Evolutionary conservation across 2,329 filamentous ascomycete species (phyloP).

Genomic region (Teratosphaeria nubilosa): DNA sequence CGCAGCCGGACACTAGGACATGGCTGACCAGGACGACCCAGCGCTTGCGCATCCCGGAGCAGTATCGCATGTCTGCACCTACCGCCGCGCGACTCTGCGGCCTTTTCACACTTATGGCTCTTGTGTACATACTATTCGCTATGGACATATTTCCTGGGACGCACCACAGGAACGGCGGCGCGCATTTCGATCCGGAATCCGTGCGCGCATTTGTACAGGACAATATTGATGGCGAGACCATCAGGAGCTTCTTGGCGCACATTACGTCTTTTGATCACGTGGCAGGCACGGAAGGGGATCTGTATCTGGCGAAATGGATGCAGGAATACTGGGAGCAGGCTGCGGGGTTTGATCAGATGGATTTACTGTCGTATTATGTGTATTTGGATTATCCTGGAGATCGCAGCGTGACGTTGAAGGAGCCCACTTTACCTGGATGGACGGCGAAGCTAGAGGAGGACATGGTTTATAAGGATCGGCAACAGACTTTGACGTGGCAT

Average conservation of each 20-base stretch:
- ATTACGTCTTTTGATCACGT: conserved; percentile 80
- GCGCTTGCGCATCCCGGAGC: conserved; percentile 34
- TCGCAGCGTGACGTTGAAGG: conserved; percentile 61
- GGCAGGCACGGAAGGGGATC: conserved; percentile 89
- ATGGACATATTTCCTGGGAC: conserved; percentile 70
- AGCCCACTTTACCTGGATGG: conserved; percentile 45
- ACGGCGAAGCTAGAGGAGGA: conserved; percentile 76
- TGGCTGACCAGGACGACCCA: conserved; percentile 9
- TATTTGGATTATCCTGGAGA: conserved; percentile 89
- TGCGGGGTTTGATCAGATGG: conserved; percentile 56
- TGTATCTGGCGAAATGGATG: conserved; percentile 74
- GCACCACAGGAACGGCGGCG: conserved; percentile 43
- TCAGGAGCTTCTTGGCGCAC: conserved; percentile 61
- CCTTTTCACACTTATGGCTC: conserved; percentile 60
- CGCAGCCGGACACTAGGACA: conserved; percentile 1
- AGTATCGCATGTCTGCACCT: conserved; percentile 48
- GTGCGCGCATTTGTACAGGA: conserved; percentile 66
- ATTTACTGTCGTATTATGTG: conserved; percentile 59
- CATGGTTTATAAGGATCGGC: conserved; percentile 49
- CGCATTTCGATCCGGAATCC: conserved; percentile 74
- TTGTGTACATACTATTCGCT: conserved; percentile 78
- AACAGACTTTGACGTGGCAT: conserved; percentile 73
- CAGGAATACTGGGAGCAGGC: conserved; percentile 65
- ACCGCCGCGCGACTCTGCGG: conserved; percentile 65
- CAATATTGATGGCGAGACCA: conserved; percentile 54